Base-by-base conservation (phyloP, 768 basidiomycete species). In the Lepiota brunneoincarnata region DNA sequence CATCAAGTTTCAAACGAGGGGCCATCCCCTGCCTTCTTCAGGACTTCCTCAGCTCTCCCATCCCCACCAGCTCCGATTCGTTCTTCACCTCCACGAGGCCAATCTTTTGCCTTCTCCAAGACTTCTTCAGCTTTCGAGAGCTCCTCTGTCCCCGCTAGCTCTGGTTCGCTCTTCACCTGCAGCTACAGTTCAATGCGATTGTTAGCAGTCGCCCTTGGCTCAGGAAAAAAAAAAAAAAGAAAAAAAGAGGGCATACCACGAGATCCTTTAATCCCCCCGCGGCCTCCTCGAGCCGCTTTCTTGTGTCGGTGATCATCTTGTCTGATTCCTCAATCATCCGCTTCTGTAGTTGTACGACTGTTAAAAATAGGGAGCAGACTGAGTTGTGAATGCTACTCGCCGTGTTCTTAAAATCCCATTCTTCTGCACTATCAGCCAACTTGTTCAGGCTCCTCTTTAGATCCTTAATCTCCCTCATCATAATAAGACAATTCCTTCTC, bases 301-400 rank as follows among this genome's bases (percentile, higher is more conserved):
- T 71, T 18, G 85, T 78, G 64, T 93, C 89, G 47, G 70, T 70
- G 55, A 93, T 79, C 91, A 95, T 91, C 75, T 83, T 91, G 57
- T 81, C 72, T 39, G 86, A 85, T 74, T 95, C 92, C 53, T 89
- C 84, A 45, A 85, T 70, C 72, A 92, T 74, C 63, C 77, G 80
- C 51, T 67, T 75, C 90, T 92, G 63, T 52, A 11, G 18, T 45
- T 3, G 20, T 18, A 34, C 20, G 1, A 40, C 24, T 24, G 34
- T 39, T 34, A 38, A 49, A 21, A 36, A 57, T 36, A 52, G 26
- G 21, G 43, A 34, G 28, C 24, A 28, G 20, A 15, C 23, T 17
- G 38, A 11, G 4, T 11, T 6, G 20, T 7, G 43, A 49, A 49
- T 40, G 53, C 53, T 49, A 66, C 59, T 44, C 66, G 89, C 90